Percentiles rank a stretch among this genome's conserved stretches.
phyloP scores from a whole-genome alignment of 495 filamentous ascomycete genomes.

The Pyrenula aspistea region DNA sequence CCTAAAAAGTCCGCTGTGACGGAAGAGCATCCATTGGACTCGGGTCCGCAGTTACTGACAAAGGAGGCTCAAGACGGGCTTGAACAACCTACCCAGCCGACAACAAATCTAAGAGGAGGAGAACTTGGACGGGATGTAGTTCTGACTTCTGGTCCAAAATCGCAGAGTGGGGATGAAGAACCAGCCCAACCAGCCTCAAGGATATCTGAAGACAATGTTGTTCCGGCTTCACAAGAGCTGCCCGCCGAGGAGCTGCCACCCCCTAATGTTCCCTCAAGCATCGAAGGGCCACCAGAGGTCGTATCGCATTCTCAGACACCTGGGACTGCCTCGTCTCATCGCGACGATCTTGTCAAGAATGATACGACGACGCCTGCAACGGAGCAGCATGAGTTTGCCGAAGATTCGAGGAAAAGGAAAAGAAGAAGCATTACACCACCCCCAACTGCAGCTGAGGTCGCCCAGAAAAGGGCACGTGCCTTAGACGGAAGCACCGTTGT shows the following conservation, averaged over 20 bases:
- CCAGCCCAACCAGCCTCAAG: too few species aligned
- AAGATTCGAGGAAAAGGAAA: slow-evolving; percentile 62
- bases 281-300: background rate
- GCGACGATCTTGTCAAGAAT: background rate
- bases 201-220: too few species aligned
- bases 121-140: too few species aligned
- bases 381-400: slow-evolving; percentile 21
- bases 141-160: too few species aligned
- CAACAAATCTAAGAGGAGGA: slow-evolving; percentile 1
- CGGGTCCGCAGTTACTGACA: slow-evolving; percentile 5
- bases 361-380: background rate
- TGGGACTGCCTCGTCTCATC: background rate
- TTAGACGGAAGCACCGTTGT: slow-evolving; percentile 16
- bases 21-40: slow-evolving; percentile 4
- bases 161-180: too few species aligned
- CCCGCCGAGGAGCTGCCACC: background rate
- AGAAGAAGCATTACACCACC: slow-evolving; percentile 59
- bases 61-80: slow-evolving; percentile 8
- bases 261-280: background rate
- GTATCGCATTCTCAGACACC: background rate
- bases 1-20: slow-evolving; percentile 7
- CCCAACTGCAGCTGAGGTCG: slow-evolving; percentile 33
- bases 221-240: background rate
- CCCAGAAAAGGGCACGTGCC: slow-evolving; percentile 31
- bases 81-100: slow-evolving; percentile 2